Base-by-base conservation (phyloP, 345 rosid genomes). In the Turnera subulata region DNA sequence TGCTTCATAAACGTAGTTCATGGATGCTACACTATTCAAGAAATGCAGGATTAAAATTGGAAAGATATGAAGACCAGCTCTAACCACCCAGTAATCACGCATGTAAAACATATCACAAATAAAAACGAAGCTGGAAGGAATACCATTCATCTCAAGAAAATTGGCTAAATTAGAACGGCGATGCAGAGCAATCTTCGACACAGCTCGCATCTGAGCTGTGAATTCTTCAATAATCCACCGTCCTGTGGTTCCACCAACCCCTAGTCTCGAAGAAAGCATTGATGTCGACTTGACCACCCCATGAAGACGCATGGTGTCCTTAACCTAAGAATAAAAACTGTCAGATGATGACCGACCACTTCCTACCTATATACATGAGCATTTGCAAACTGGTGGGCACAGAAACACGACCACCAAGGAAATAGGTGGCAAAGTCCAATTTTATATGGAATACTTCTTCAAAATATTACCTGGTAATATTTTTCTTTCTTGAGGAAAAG, bases 141-240 rank as follows among this genome's bases (percentile, higher is more conserved):
- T 85, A 93, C 97, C 99, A 71, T 89, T 79, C 64, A 55, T 73
- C 76, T 89, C 97, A 66, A 93, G 71, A 64, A 93, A 89, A 56
- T 19, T 59, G 23, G 94, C 82, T 63, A 93, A 80, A 81, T 89
- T 89, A 61, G 88, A 78, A 45, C 75, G 91, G 42, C 96, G 99
- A 57, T 84, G 89, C 88, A 93, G 71, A 53, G 99, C 94, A 79
- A 89, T 87, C 86, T 82, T 93, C 54, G 97, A 89, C 44, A 93
- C 91, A 13, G 94, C 94, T 61, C 84, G 89, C 96, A 93, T 93
- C 76, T 87, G 99, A 62, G 89, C 84, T 60, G 80, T 89, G 70
- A 93, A 93, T 76, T 93, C 99, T 72, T 84, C 97, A 63, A 93
- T 79, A 65, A 87, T 79, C 87, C 94, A 85, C 32, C 83, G 80